Conservation (phyloP, 148 eudicot species). For the Chenopodium formosanum region DNA sequence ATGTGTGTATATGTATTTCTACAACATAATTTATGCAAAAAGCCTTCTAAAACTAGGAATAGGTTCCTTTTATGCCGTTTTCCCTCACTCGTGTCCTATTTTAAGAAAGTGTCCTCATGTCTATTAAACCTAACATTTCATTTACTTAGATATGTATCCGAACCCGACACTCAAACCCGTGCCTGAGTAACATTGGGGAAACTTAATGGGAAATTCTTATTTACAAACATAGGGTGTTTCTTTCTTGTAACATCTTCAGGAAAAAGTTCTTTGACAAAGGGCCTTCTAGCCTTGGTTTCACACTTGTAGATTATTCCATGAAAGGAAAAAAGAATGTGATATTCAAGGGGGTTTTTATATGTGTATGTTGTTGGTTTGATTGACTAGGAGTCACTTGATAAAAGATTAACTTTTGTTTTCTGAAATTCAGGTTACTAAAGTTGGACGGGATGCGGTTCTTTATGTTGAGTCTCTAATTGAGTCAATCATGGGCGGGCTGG, state of each 20-base stretch:
- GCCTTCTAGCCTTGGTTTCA: not conserved
- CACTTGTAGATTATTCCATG: not conserved
- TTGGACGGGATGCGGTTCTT: slow-evolving; percentile 95
- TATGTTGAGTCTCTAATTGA: slow-evolving; percentile 98
- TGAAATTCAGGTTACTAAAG: slow-evolving; percentile 65
- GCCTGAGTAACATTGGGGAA: too few relatives aligned
- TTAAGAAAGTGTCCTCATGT: too few relatives aligned
- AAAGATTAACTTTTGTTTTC: not conserved
- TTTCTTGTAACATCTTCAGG: not conserved
- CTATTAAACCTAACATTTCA: too few relatives aligned
- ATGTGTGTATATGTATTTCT: too few relatives aligned
- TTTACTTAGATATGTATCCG: too few relatives aligned
- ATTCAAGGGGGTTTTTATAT: not conserved
- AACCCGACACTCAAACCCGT: too few relatives aligned
- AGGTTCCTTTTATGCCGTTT: too few relatives aligned
- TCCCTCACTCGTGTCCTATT: too few relatives aligned
- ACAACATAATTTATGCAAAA: too few relatives aligned
- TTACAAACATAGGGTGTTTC: not conserved
- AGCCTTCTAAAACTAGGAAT: too few relatives aligned
- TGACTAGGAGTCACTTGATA: not conserved
- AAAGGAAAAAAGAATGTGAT: not conserved
- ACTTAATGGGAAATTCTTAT: not conserved
- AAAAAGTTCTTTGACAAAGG: not conserved
- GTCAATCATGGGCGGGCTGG: slow-evolving; percentile 97
- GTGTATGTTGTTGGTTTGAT: not conserved